Conservation (phyloP, 2,329 filamentous ascomycete genomes). For the Decorospora gaudefroyi region DNA sequence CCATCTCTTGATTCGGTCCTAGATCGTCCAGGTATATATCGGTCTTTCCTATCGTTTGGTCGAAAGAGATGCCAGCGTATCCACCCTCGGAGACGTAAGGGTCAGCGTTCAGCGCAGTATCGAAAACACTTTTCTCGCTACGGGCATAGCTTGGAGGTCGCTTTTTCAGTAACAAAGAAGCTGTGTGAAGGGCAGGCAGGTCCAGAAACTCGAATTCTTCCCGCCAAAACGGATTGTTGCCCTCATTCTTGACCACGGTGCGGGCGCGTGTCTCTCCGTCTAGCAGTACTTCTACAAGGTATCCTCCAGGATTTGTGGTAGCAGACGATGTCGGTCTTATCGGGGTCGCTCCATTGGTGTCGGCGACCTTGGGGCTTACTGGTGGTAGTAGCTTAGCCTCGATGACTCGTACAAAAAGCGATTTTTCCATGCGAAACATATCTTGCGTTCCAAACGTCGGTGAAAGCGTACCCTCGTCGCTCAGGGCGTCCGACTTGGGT, state of each 20-base stretch:
- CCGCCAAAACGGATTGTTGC: constrained; percentile 78
- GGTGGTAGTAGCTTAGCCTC: constrained; percentile 61
- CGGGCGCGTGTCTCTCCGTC: constrained; percentile 79
- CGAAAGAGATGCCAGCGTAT: constrained; percentile 54
- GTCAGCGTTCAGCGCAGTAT: constrained; percentile 38
- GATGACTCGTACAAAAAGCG: constrained; percentile 62
- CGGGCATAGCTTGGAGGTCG: constrained; percentile 50
- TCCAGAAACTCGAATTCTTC: constrained; percentile 80
- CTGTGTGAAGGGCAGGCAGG: constrained; percentile 69
- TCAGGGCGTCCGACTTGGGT: constrained; percentile 56
- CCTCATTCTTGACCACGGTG: constrained; percentile 72
- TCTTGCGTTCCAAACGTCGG: constrained; percentile 54
- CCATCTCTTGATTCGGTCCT: constrained; percentile 74
- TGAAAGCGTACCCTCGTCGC: constrained; percentile 45
- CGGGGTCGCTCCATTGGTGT: constrained; percentile 27
- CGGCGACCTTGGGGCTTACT: constrained; percentile 44
- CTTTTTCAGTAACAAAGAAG: constrained; percentile 74
- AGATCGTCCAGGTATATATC: constrained; percentile 80
- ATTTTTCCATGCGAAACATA: constrained; percentile 69
- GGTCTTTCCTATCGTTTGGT: constrained; percentile 68
- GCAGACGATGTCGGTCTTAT: constrained; percentile 42
- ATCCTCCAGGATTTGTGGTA: constrained; percentile 61
- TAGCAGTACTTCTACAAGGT: constrained; percentile 77
- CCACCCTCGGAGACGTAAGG: constrained; percentile 47
- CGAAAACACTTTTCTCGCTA: constrained; percentile 46